Percentiles rank a stretch among this genome's conserved stretches.
Evolutionary conservation across 179 eudicot species (phyloP).

Genomic region (Actinidia chinensis): DNA sequence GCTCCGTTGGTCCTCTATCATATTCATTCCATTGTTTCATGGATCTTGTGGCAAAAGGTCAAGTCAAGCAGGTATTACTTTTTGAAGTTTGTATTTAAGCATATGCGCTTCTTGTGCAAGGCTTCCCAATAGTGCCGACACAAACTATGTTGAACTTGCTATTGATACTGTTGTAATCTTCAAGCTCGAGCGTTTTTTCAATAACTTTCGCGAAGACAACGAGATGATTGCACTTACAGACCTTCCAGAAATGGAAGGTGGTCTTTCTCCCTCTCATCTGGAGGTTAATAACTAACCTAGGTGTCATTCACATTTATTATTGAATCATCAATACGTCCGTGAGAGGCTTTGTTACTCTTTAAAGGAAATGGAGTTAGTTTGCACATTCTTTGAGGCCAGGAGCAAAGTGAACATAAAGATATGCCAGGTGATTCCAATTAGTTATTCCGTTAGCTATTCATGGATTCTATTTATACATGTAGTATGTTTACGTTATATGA

Average conservation of each 20-base stretch:
- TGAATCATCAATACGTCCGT: neutral
- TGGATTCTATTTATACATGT: neutral
- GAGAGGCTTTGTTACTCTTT: neutral
- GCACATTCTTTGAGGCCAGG: constrained; percentile 93
- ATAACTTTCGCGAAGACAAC: constrained; percentile 88
- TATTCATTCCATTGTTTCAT: constrained; percentile 91
- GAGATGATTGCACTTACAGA: constrained; percentile 82
- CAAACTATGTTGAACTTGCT: neutral
- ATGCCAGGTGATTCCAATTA: constrained; percentile 68
- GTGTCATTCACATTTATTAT: neutral
- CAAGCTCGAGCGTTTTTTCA: constrained; percentile 85
- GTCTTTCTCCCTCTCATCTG: constrained; percentile 95
- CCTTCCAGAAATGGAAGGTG: constrained; percentile 93
- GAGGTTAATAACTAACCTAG: constrained; percentile 54
- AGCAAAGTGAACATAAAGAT: constrained; percentile 93
- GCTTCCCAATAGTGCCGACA: neutral
- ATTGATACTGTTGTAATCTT: constrained; percentile 12
- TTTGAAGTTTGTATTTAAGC: constrained; percentile 12
- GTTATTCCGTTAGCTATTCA: neutral
- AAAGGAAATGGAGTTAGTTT: constrained; percentile 99
- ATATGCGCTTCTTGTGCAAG: neutral
- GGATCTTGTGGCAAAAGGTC: constrained; percentile 96
- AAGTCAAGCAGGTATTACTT: constrained; percentile 77
- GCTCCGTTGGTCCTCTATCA: constrained; percentile 92
- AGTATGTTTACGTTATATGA: neutral